These are phyloP conservation scores for Oidiodendron maius DNA, from an alignment of 495 filamentous ascomycete species.

Conservation along the genomic window DNA sequence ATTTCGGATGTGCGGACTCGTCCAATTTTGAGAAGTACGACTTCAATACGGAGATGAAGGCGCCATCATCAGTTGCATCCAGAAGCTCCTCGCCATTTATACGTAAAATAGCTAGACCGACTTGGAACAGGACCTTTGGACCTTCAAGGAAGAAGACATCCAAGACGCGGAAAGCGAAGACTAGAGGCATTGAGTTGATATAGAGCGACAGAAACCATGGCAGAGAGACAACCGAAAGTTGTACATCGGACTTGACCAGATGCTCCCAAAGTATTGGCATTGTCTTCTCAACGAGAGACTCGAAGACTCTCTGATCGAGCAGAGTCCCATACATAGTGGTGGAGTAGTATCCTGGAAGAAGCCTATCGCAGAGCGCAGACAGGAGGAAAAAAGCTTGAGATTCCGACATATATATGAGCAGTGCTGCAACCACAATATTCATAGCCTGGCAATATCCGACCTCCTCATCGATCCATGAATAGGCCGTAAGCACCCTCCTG, in stretches of 20 bases:
- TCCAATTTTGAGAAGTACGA: constrained; percentile 89
- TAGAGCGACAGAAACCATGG: constrained; percentile 98
- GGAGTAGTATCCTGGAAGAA: constrained; percentile 94
- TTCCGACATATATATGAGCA: constrained; percentile 98
- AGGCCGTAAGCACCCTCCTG: constrained; percentile 85
- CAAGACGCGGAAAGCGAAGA: constrained; percentile 92
- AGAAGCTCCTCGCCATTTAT: constrained; percentile 96
- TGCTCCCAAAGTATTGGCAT: constrained; percentile 99
- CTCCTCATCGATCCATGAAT: constrained; percentile 91
- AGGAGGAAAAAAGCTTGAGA: constrained; percentile 92
- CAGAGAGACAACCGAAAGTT: constrained; percentile 95
- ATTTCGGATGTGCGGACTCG: constrained; percentile 92
- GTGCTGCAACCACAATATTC: constrained; percentile 96
- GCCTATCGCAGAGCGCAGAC: constrained; percentile 83
- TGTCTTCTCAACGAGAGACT: constrained; percentile 93
- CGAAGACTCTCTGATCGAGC: constrained; percentile 93
- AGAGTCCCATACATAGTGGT: constrained; percentile 98
- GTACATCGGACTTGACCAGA: constrained; percentile 87
- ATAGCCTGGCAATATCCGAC: constrained; percentile 99
- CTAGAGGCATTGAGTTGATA: constrained; percentile 97
- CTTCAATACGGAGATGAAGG: constrained; percentile 94
- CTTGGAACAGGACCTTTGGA: constrained; percentile 94
- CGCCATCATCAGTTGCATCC: constrained; percentile 93
- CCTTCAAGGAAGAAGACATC: constrained; percentile 99
- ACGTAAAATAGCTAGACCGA: constrained; percentile 91